A percentile compares a stretch with the other conserved stretches of the same genome.
These are phyloP conservation scores for Dryas drummondii DNA, from an alignment of 306 rosid genomes.

Conservation along the genomic window DNA sequence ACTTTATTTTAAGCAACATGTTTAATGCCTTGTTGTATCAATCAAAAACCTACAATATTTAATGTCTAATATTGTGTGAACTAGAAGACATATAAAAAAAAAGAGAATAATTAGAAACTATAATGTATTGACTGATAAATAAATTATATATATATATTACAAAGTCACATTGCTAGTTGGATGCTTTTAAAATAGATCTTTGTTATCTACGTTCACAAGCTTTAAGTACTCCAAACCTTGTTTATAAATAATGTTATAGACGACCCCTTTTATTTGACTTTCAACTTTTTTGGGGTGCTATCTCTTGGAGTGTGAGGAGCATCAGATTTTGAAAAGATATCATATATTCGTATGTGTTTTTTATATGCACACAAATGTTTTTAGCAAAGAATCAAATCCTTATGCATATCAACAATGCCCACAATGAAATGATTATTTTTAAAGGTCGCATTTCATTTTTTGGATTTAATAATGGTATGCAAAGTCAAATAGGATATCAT, in stretches of 20 bases:
- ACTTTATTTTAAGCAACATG: background rate
- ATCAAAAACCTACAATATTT: background rate
- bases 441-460: too few relatives aligned
- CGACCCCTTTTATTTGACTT: constrained; percentile 11
- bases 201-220: background rate
- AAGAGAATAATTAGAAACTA: background rate
- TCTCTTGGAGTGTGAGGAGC: background rate
- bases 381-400: constrained; percentile 30
- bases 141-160: background rate
- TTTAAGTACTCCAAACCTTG: background rate
- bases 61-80: background rate
- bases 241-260: background rate
- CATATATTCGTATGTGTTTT: background rate
- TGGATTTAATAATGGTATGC: background rate
- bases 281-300: too few relatives aligned
- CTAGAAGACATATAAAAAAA: background rate
- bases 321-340: constrained; percentile 5
- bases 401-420: constrained; percentile 23
- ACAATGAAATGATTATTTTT: background rate
- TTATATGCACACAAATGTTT: background rate
- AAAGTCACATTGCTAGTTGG: background rate
- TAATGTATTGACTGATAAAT: background rate
- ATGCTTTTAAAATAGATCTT: too few relatives aligned
- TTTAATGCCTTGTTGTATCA: background rate
- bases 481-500: constrained; percentile 16